These are phyloP conservation scores for Endoconidiophora polonica DNA, from an alignment of 2,329 filamentous ascomycete species.

Conservation along the genomic window DNA sequence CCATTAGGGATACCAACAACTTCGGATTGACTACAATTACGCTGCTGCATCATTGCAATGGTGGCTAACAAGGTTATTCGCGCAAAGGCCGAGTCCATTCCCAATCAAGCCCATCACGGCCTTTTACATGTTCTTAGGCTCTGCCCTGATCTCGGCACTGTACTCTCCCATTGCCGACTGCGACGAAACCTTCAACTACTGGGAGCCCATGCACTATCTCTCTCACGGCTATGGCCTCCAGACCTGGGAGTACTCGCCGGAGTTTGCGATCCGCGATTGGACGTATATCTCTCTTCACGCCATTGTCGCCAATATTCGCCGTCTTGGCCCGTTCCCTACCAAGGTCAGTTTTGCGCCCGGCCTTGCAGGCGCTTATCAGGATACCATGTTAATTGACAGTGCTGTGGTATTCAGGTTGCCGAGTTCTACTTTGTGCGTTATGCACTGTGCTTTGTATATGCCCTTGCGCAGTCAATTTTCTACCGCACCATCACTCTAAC, in stretches of 20 bases:
- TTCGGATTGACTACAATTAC: neutral
- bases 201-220: constrained; percentile 92
- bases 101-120: constrained; percentile 55
- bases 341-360: constrained; percentile 27
- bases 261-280: constrained; percentile 92
- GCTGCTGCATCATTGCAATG: neutral
- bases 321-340: constrained; percentile 42
- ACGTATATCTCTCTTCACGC: constrained; percentile 73
- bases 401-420: constrained; percentile 25
- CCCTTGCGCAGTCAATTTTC: constrained; percentile 65
- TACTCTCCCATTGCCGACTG: constrained; percentile 93
- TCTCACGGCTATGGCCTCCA: constrained; percentile 84
- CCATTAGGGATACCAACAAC: too few relatives aligned
- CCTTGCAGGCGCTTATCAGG: too few relatives aligned
- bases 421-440: constrained; percentile 84
- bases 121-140: constrained; percentile 64
- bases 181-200: constrained; percentile 98
- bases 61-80: neutral
- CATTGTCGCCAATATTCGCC: constrained; percentile 47
- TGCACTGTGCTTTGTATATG: constrained; percentile 57
- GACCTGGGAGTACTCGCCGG: constrained; percentile 96
- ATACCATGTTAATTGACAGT: neutral
- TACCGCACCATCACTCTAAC: constrained; percentile 62
- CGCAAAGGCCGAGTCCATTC: constrained; percentile 14
- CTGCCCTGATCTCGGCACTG: constrained; percentile 58